Percentiles rank a stretch among this genome's conserved stretches.
These are phyloP conservation scores for Aleurites moluccanus DNA, from an alignment of 441 rosid genomes.

Conservation along the genomic window DNA sequence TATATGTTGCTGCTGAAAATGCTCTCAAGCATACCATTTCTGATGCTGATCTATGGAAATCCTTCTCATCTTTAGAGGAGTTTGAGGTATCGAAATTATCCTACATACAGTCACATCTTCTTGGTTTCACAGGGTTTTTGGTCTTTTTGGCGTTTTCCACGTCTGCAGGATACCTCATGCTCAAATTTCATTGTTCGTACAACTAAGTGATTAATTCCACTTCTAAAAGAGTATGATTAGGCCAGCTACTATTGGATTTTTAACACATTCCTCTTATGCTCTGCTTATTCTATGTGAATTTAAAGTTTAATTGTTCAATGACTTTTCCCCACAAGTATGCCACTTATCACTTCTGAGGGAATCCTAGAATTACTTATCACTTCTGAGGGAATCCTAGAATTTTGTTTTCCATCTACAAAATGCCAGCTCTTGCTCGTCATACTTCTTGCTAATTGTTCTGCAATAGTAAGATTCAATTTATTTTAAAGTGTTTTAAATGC, in stretches of 20 bases:
- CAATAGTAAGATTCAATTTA: not conserved
- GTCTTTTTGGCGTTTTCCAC: not conserved
- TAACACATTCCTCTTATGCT: not conserved
- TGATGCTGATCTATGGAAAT: slow-evolving; percentile 62
- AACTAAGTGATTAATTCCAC: not conserved
- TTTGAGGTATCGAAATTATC: slow-evolving; percentile 66
- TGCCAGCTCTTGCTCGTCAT: not conserved
- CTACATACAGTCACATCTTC: not conserved
- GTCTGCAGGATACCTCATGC: not conserved
- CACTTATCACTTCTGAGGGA: not conserved
- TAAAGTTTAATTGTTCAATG: not conserved
- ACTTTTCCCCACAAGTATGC: not conserved
- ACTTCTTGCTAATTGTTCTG: not conserved
- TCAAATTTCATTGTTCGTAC: not conserved
- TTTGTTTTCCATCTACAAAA: not conserved
- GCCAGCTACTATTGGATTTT: not conserved
- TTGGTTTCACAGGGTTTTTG: not conserved
- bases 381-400: not conserved
- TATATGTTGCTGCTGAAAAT: slow-evolving; percentile 93
- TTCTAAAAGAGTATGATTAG: not conserved
- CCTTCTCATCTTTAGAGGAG: slow-evolving; percentile 75
- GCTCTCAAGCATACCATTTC: slow-evolving; percentile 77
- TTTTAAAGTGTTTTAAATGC: not conserved
- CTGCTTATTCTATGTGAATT: not conserved
- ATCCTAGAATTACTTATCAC: too few species aligned